Base-by-base conservation (phyloP, 192 early-diverging fungal species). In the Coemansia sp. region DNA sequence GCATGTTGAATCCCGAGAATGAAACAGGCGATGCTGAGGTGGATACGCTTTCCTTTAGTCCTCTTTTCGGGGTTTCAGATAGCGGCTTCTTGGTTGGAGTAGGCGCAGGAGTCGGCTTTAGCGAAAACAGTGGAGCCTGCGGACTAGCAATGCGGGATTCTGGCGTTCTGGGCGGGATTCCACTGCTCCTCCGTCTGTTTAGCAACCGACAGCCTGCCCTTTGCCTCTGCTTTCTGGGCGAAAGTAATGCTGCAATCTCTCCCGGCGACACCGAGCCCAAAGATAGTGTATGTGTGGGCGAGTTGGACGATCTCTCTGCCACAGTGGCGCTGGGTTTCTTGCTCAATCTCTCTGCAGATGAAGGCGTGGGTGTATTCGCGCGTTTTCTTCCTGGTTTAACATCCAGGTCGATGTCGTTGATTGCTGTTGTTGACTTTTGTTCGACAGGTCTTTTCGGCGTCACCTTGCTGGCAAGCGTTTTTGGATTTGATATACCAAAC, bases 191-290 rank as follows among this genome's bases (percentile, higher is more conserved):
- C 40, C 9, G 74, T 35, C 38, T 61, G 19, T 46, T 41, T 62
- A 50, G 32, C 60, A 35, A n/a, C 25, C 62, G 33, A 14, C 1
- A 20, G 0, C 52, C 49, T 6, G 14, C 34, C 52, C 40, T 38
- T 22, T 59, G 55, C 59, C 38, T 60, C 20, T 42, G 64, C 3
- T 53, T 48, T 17, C 59, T 71, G 5, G 68, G 67, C 23, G 69
- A 74, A 11, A 74, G 65, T 41, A 79, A 40, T 6, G 77, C 71
- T 17, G 77, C 71, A 4, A 79, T 70, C 48, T 74, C 71, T 9
- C 66, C 65, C 10, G 71, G 68, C 13, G 77, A 68, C 15, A 73
- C 68, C 7, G 36, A 38, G 62, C 57, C 62, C 7, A 64, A 36
- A 0, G 54, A 15, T 22, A 34, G 13, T 10, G 55, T n/a, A 9